Conservation (phyloP, 2,329 filamentous ascomycete species). For the Magnaporthales sp. region DNA sequence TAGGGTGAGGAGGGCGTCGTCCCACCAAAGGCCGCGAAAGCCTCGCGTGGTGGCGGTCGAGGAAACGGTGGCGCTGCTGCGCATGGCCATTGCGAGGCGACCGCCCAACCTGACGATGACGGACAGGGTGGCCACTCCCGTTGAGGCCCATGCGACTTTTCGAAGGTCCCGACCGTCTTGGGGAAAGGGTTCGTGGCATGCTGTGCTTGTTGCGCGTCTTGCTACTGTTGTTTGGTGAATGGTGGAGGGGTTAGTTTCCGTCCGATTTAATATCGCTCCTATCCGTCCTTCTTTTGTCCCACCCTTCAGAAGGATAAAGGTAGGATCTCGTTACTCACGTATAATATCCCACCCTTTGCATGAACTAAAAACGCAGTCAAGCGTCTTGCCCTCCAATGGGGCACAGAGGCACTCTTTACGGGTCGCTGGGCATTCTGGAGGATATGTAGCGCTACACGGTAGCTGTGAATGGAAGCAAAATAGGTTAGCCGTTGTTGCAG, state of each 20-base stretch:
- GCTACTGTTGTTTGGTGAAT: neutral
- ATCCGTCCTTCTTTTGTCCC: neutral
- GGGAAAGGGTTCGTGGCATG: neutral
- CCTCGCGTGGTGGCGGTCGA: neutral
- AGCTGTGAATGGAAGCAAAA: neutral
- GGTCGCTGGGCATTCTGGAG: neutral
- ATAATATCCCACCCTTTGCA: conserved; percentile 3
- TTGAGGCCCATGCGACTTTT: neutral
- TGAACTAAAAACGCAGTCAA: neutral
- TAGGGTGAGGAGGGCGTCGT: neutral
- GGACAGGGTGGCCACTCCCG: neutral
- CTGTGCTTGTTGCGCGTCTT: neutral
- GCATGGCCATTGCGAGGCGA: neutral
- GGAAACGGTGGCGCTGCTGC: neutral
- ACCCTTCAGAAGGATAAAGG: neutral
- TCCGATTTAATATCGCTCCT: too few relatives aligned
- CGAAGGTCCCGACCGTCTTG: neutral
- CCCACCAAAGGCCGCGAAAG: neutral
- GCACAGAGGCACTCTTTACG: neutral
- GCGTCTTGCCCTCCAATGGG: neutral
- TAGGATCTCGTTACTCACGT: neutral
- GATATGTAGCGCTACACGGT: neutral
- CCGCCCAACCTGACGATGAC: neutral
- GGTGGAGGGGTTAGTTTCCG: neutral
- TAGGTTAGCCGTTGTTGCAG: neutral